Percentiles rank a stretch among this genome's conserved stretches.
phyloP scores from a whole-genome alignment of 176 grass and related monocot genomes.

The Zoysia japonica region DNA sequence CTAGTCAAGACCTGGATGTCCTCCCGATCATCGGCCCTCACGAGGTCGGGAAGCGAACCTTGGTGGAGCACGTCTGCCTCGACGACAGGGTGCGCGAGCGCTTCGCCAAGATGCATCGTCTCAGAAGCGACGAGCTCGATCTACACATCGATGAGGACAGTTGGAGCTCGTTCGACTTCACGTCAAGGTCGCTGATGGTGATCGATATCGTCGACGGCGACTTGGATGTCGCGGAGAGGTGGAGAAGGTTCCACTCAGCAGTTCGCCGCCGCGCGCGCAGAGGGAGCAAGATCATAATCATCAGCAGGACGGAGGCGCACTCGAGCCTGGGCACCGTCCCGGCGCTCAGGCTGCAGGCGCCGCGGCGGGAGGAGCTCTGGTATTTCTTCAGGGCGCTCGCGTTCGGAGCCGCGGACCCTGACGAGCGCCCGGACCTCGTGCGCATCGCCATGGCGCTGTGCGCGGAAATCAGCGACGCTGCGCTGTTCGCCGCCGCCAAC shows the following conservation, averaged over 20 bases:
- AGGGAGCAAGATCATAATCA: background rate
- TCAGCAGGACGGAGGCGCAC: background rate
- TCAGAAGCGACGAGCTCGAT: background rate
- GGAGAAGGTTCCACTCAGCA: background rate
- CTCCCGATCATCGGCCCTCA: background rate
- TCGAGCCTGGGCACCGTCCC: background rate
- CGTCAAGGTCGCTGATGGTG: background rate
- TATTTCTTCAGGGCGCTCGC: background rate
- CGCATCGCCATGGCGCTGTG: conserved; percentile 9
- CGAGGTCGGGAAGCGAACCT: conserved; percentile 12
- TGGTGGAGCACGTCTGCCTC: conserved; percentile 18
- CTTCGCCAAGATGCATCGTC: background rate
- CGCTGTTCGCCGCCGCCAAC: background rate
- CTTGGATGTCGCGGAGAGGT: background rate
- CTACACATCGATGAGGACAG: background rate
- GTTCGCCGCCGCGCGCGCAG: background rate
- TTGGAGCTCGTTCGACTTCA: background rate
- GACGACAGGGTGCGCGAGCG: background rate
- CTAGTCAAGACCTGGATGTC: background rate
- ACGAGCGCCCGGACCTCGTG: background rate
- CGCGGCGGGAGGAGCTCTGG: conserved; percentile 1
- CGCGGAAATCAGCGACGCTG: background rate
- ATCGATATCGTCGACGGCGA: background rate
- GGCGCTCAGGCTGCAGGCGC: background rate
- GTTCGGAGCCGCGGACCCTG: background rate